Evolutionary conservation across 805 yeast species (phyloP).

Genomic region (Sungouiozyma ichnusensis): DNA sequence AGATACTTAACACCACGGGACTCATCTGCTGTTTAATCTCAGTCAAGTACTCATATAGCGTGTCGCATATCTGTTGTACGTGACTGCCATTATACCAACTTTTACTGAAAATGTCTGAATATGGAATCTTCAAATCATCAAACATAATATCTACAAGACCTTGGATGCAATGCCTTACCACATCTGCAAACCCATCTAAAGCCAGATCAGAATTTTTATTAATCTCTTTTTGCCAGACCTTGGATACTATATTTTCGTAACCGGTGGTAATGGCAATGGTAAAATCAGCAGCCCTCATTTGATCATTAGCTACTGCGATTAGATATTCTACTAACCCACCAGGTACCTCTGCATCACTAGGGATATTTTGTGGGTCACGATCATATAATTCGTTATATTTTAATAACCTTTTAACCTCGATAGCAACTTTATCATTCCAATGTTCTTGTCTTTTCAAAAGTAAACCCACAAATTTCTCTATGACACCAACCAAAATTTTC

Average conservation of each 20-base stretch:
- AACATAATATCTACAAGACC: constrained; percentile 51
- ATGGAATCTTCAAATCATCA: constrained; percentile 59
- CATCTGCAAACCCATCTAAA: constrained; percentile 70
- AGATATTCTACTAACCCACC: constrained; percentile 74
- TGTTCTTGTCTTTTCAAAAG: constrained; percentile 50
- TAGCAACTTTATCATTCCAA: constrained; percentile 48
- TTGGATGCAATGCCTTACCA: constrained; percentile 54
- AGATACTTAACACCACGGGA: constrained; percentile 42
- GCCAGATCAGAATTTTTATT: constrained; percentile 47
- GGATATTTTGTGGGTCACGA: constrained; percentile 26
- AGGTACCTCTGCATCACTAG: constrained; percentile 38
- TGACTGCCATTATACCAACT: constrained; percentile 55
- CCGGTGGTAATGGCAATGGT: constrained; percentile 61
- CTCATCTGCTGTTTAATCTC: constrained; percentile 50
- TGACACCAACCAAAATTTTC: constrained; percentile 65
- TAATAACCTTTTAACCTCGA: constrained; percentile 37
- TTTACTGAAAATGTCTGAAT: constrained; percentile 52
- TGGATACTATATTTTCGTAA: constrained; percentile 48
- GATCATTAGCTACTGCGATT: constrained; percentile 78
- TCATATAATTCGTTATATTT: constrained; percentile 27
- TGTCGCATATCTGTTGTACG: constrained; percentile 55
- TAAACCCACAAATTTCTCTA: constrained; percentile 55
- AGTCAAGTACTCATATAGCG: constrained; percentile 61
- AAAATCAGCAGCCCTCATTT: constrained; percentile 58
- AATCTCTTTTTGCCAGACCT: constrained; percentile 51